These are phyloP conservation scores for Brassica hybrid DNA, from an alignment of 441 rosid species.

Conservation along the genomic window DNA sequence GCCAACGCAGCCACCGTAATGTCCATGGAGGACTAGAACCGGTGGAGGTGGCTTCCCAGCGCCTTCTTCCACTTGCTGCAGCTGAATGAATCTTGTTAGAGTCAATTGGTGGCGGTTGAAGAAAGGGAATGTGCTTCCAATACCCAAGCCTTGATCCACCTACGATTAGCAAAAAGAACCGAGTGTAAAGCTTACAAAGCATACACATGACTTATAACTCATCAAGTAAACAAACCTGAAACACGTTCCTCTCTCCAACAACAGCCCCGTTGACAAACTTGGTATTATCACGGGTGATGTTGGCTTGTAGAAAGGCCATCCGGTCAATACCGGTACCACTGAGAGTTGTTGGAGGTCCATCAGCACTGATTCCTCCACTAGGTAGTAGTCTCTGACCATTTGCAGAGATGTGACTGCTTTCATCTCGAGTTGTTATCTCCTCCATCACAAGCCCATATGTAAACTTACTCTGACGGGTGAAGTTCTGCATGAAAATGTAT, in stretches of 20 bases:
- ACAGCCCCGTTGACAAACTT: slow-evolving; percentile 90
- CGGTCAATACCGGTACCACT: slow-evolving; percentile 97
- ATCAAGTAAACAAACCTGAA: slow-evolving; percentile 64
- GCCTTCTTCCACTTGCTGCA: slow-evolving; percentile 87
- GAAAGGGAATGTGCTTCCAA: slow-evolving; percentile 93
- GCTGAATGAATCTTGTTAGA: slow-evolving; percentile 74
- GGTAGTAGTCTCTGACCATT: slow-evolving; percentile 91
- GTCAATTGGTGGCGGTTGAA: slow-evolving; percentile 95
- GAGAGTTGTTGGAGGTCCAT: slow-evolving; percentile 98
- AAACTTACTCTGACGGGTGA: slow-evolving; percentile 96
- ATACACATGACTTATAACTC: slow-evolving; percentile 4
- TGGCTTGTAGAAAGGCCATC: slow-evolving; percentile 89
- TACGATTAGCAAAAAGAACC: slow-evolving; percentile 42
- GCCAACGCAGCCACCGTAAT: slow-evolving; percentile 96
- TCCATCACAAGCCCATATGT: slow-evolving; percentile 99
- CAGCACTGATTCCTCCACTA: slow-evolving; percentile 97
- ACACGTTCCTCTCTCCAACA: slow-evolving; percentile 92
- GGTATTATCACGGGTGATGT: slow-evolving; percentile 95
- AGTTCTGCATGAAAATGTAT: slow-evolving; percentile 63
- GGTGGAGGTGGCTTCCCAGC: slow-evolving; percentile 85
- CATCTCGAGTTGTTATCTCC: slow-evolving; percentile 97
- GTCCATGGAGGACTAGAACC: slow-evolving; percentile 91
- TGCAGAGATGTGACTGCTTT: slow-evolving; percentile 88
- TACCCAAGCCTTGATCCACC: slow-evolving; percentile 98
- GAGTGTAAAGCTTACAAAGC: slow-evolving; percentile 17